Conservation (phyloP, 176 grass and related monocot genomes). For the Musa troglodytarum region DNA sequence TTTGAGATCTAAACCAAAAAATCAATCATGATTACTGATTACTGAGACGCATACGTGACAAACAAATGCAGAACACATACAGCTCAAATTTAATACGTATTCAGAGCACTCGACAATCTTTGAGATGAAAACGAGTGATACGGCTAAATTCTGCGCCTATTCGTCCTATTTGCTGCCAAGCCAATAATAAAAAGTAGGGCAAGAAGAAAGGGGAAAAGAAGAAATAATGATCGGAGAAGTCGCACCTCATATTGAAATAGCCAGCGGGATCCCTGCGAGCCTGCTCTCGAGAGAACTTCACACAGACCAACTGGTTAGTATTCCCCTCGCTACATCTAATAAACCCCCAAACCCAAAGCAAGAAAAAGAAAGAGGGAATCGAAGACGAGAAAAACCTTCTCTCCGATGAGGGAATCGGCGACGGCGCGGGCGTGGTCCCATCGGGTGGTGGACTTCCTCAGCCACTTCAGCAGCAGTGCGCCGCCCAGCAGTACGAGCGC, state of each 20-base stretch:
- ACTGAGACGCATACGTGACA: neutral
- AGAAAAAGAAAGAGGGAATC: neutral
- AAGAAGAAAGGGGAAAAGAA: neutral
- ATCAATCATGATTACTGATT: neutral
- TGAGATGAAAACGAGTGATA: neutral
- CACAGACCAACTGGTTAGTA: slow-evolving; percentile 10
- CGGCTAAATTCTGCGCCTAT: neutral
- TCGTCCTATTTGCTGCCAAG: neutral
- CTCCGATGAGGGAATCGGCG: slow-evolving; percentile 69
- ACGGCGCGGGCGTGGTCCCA: slow-evolving; percentile 87
- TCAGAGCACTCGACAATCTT: no score
- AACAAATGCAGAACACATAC: neutral
- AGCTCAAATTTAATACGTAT: no score
- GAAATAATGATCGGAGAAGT: neutral
- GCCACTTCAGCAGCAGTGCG: slow-evolving; percentile 56
- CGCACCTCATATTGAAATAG: slow-evolving; percentile 89
- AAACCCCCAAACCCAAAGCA: slow-evolving; percentile 1
- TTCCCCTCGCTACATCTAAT: neutral
- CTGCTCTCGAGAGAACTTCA: slow-evolving; percentile 95
- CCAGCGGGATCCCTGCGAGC: slow-evolving; percentile 74
- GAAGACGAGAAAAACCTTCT: slow-evolving; percentile 41
- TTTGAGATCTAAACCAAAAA: neutral
- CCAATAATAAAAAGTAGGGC: neutral
- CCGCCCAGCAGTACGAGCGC: slow-evolving; percentile 77
- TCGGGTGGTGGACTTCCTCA: slow-evolving; percentile 82